Percentiles rank a stretch among this genome's conserved stretches.
phyloP scores from a whole-genome alignment of 2,329 filamentous ascomycete species.

The Cadophora sp. region DNA sequence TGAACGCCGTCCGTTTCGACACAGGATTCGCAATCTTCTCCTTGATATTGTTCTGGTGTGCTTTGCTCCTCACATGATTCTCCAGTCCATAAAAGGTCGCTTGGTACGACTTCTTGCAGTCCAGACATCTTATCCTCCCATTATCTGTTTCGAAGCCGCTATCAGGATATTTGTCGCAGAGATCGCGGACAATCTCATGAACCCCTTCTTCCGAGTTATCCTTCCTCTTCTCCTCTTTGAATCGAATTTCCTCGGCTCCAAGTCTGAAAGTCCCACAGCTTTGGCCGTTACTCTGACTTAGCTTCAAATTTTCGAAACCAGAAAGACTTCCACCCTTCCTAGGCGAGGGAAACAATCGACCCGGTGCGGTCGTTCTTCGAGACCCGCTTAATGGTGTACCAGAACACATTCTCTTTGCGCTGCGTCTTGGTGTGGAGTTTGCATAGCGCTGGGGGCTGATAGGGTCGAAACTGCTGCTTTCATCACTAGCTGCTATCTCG shows the following conservation, averaged over 20 bases:
- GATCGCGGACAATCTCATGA: background rate
- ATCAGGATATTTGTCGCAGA: conserved; percentile 15
- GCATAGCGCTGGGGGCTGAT: conserved; percentile 24
- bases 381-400: conserved; percentile 19
- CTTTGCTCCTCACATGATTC: conserved; percentile 20
- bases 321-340: background rate
- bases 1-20: background rate
- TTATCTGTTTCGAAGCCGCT: conserved; percentile 15
- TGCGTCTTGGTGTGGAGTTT: conserved; percentile 25
- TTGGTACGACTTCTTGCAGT: conserved; percentile 15
- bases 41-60: conserved; percentile 5
- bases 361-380: conserved; percentile 19
- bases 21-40: background rate
- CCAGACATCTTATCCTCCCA: conserved; percentile 19
- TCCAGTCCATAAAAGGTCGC: conserved; percentile 13
- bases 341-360: background rate
- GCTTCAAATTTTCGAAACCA: background rate
- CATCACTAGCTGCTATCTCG: conserved; percentile 28
- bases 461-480: conserved; percentile 21
- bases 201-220: background rate
- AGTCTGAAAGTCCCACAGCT: background rate
- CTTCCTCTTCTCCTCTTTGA: conserved; percentile 15
- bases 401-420: background rate
- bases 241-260: background rate
- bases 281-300: background rate